Evolutionary conservation across 768 basidiomycete species (phyloP), one percentile per base, ranked within the genome.

Genomic region (Galerina marginata): DNA sequence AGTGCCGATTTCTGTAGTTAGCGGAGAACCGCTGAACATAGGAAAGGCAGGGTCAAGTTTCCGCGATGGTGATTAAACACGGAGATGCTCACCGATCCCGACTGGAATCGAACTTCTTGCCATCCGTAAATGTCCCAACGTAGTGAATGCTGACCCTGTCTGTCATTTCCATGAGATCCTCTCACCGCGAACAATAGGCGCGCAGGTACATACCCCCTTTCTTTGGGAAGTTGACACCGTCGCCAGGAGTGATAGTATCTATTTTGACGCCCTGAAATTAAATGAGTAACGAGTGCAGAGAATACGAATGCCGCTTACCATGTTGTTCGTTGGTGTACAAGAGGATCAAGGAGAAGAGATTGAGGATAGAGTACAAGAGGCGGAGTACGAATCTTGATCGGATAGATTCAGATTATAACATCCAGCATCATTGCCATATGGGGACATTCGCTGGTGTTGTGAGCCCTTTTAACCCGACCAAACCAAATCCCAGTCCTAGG

Each of bases 61-160:
- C 29, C 51, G 46, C 9, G n/a, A 47, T 48, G 43, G 20, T 6
- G 39, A 42, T 12, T 58, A 42, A 48, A 42, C 49, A 45, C 39
- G 33, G 23, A 56, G 61, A 69, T 59, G 69, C 84, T 68, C 62
- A 92, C 91, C 89, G 88, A 69, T 90, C 87, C 69, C 84, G 75
- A 66, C 88, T 91, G 15, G 91, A 92, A 77, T 95, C 92, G 74
- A 93, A 93, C 67, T 75, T 77, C 26, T 60, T 77, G 45, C 90
- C 91, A 68, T 90, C 77, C 3, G 63, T 14, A 14, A 94, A 82
- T 20, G 83, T 92, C 23, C 92, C 94, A 45, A 88, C 82, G 67
- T 95, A 95, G 74, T 95, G 91, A 58, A 95, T 93, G 6, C 60
- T 75, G 38, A 94, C 91, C 29, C 20, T 81, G 78, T 92, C 90